Evolutionary conservation across 2,329 filamentous ascomycete genomes (phyloP).

Genomic region (Gliomastix tumulicola): DNA sequence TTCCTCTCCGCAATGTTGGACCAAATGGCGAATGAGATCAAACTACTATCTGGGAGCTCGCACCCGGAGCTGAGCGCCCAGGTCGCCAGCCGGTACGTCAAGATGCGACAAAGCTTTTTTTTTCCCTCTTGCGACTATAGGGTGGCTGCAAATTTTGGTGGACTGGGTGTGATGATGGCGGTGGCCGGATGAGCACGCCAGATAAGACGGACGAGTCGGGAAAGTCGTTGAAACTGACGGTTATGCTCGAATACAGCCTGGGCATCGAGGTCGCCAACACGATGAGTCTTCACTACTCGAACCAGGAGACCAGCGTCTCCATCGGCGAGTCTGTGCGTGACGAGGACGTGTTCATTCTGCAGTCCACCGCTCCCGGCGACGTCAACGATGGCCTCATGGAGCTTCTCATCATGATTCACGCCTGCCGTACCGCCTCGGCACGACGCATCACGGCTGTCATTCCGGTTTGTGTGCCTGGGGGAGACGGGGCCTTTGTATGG

Average conservation of each 20-base stretch:
- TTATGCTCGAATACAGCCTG: conserved; percentile 49
- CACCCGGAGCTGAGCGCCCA: conserved; percentile 39
- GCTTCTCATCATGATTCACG: conserved; percentile 95
- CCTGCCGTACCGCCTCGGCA: conserved; percentile 64
- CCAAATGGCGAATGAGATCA: conserved; percentile 46
- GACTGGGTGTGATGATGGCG: too few relatives aligned
- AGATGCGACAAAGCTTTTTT: too few relatives aligned
- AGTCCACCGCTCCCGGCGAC: conserved; percentile 89
- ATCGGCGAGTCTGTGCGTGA: conserved; percentile 95
- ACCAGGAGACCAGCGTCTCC: conserved; percentile 83
- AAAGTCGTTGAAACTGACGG: neutral
- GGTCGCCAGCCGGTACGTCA: conserved; percentile 33
- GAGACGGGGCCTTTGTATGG: too few relatives aligned
- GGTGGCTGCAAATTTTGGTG: too few relatives aligned
- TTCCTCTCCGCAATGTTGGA: conserved; percentile 23
- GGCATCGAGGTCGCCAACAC: conserved; percentile 75
- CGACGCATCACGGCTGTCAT: conserved; percentile 92
- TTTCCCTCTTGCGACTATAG: neutral
- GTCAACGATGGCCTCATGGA: conserved; percentile 99
- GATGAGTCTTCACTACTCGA: conserved; percentile 77
- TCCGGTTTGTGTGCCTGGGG: conserved; percentile 31
- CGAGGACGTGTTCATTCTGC: conserved; percentile 96
- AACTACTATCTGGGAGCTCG: conserved; percentile 42
- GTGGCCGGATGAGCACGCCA: too few relatives aligned
- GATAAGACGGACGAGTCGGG: too few relatives aligned